phyloP scores from a whole-genome alignment of 1,284 basidiomycete genomes.

The Moesziomyces sp. region DNA sequence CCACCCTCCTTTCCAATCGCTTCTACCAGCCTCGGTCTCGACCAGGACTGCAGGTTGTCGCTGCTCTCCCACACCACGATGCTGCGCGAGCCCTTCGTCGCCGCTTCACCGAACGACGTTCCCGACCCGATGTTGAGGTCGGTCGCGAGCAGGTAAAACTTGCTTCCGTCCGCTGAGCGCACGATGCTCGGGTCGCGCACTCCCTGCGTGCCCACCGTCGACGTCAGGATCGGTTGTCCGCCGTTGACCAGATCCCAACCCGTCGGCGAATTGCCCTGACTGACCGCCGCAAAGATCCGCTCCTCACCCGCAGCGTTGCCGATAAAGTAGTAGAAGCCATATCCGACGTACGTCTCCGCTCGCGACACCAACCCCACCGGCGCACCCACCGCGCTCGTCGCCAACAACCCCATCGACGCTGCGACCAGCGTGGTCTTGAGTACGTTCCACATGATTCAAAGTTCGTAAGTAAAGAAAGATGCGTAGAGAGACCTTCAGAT shows the following conservation, averaged over 20 bases:
- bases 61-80: slow-evolving; percentile 22
- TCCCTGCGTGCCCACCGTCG: slow-evolving; percentile 17
- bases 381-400: not conserved
- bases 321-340: slow-evolving; percentile 29
- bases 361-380: not conserved
- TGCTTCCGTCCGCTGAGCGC: slow-evolving; percentile 11
- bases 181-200: slow-evolving; percentile 19
- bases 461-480: not conserved
- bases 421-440: slow-evolving; percentile 2
- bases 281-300: slow-evolving; percentile 19
- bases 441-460: slow-evolving; percentile 1
- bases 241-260: slow-evolving; percentile 20
- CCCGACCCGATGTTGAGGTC: slow-evolving; percentile 25
- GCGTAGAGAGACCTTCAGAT: too few relatives aligned
- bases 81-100: slow-evolving; percentile 4
- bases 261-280: slow-evolving; percentile 12
- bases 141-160: slow-evolving; percentile 18
- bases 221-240: slow-evolving; percentile 18
- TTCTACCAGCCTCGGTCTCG: slow-evolving; percentile 1
- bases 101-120: slow-evolving; percentile 8
- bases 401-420: slow-evolving; percentile 5
- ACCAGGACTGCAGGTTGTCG: slow-evolving; percentile 12
- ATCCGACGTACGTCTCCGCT: slow-evolving; percentile 12
- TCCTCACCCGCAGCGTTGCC: slow-evolving; percentile 20
- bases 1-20: slow-evolving; percentile 9